Base-by-base conservation (phyloP, 441 rosid genomes). In the Manihot esculenta region DNA sequence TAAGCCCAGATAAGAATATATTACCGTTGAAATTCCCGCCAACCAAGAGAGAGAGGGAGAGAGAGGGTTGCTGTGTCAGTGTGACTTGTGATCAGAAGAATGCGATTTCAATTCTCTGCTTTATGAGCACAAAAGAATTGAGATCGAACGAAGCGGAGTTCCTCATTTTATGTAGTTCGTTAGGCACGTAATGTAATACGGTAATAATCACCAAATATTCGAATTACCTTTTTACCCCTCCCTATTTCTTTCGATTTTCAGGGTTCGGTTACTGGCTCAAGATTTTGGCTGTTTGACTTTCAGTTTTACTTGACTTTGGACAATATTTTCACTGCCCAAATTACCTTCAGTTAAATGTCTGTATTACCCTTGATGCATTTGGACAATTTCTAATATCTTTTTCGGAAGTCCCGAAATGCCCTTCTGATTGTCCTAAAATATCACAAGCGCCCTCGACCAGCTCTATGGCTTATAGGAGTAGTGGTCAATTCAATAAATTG, bases 21-120 rank as follows among this genome's bases (percentile, higher is more conserved):
- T 26, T 54, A 55, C 33, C 21, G 64, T 57, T 68, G 33, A 35
- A 49, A 1, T 78, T 76, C 71, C 72, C 75, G 76, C 73, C 80
- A 71, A 71, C 6, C 30, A 7, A 5, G 42, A 38, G 42, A 38
- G 42, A 38, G 42, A 38, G 8, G 7, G 42, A 38, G 33, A 30
- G 33, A 30, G 35, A 23, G 15, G 8, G 8, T 5, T 2, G 49
- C 3, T 47, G 1, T 44, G n/a, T 18, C 10, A 12, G 55, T 53
- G 71, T 7, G 23, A 53, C 24, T 55, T 68, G 41, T 10, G 35
- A 64, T 4, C 11, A 27, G 26, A 15, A 49, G 13, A 49, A 27
- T 5, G 38, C 35, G 7, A 7, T 44, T 30, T 27, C 20, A 38
- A 15, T 14, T 35, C 4, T 68, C 49, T 24, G 57, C 62, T 51